Conservation (phyloP, 441 rosid species). For the Dalechampia spathulata region DNA sequence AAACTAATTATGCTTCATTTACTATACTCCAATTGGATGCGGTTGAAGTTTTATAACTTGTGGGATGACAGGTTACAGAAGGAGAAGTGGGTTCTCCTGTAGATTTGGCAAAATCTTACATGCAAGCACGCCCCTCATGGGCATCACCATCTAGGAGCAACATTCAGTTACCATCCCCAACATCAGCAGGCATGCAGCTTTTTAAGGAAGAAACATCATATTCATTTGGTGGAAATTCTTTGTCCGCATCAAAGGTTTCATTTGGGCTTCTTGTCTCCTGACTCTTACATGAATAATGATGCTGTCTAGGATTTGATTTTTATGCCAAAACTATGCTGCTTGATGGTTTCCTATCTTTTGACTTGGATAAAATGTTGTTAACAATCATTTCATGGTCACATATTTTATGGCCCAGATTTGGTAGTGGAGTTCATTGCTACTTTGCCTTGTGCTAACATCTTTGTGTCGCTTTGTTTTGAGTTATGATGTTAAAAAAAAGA, state of each 20-base stretch:
- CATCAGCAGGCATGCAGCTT: constrained; percentile 36
- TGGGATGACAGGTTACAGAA: constrained; percentile 39
- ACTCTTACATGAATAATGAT: neutral
- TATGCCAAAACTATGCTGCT: neutral
- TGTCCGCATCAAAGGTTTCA: constrained; percentile 51
- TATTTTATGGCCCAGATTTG: too few species aligned
- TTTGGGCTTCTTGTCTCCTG: neutral
- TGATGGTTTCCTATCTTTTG: neutral
- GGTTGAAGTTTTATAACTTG: neutral
- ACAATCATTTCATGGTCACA: too few species aligned
- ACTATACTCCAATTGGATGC: too few species aligned
- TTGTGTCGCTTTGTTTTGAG: too few species aligned
- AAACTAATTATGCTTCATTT: too few species aligned
- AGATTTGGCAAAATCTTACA: constrained; percentile 74
- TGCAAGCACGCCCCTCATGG: constrained; percentile 70
- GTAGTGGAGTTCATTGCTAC: too few species aligned
- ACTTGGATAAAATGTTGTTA: too few species aligned
- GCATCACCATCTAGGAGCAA: constrained; percentile 48
- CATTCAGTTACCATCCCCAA: constrained; percentile 35
- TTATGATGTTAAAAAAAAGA: too few species aligned
- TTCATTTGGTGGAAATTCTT: constrained; percentile 28
- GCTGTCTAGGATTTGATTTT: neutral
- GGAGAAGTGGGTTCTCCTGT: constrained; percentile 66
- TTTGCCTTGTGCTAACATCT: too few species aligned
- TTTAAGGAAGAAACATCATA: constrained; percentile 42